phyloP scores from a whole-genome alignment of 2,329 filamentous ascomycete genomes.

The Colletotrichum cuscutae region DNA sequence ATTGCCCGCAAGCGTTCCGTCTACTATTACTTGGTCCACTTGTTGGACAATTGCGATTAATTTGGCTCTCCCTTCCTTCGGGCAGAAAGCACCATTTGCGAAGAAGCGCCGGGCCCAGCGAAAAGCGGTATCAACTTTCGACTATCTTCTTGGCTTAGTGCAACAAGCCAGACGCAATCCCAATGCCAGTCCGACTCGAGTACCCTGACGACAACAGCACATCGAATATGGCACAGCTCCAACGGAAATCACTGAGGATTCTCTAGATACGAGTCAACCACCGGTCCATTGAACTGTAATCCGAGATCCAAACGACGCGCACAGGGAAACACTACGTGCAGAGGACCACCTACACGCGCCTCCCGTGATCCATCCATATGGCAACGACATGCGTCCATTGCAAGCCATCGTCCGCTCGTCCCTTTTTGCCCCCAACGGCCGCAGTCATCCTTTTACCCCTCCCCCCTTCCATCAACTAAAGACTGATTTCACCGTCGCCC shows the following conservation, averaged over 20 bases:
- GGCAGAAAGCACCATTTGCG: background rate
- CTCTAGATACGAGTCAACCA: background rate
- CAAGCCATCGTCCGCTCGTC: slow-evolving; percentile 3
- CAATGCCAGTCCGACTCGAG: no score
- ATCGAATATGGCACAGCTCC: background rate
- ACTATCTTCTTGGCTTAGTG: background rate
- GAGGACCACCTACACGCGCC: background rate
- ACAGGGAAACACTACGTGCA: background rate
- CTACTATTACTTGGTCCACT: background rate
- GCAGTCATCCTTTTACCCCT: background rate
- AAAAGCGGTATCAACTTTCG: background rate
- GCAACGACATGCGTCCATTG: slow-evolving; percentile 11
- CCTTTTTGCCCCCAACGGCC: slow-evolving; percentile 2
- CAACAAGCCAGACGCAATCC: background rate
- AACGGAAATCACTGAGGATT: background rate
- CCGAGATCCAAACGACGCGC: background rate
- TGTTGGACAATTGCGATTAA: background rate
- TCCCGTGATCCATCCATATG: background rate
- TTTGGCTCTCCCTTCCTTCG: background rate
- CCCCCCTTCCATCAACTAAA: background rate
- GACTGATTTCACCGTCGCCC: background rate
- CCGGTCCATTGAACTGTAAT: background rate
- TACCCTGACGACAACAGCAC: background rate
- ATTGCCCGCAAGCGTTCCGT: background rate
- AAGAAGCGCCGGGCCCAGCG: background rate